phyloP scores from a whole-genome alignment of 2,329 filamentous ascomycete species.

The Triangularia setosa region DNA sequence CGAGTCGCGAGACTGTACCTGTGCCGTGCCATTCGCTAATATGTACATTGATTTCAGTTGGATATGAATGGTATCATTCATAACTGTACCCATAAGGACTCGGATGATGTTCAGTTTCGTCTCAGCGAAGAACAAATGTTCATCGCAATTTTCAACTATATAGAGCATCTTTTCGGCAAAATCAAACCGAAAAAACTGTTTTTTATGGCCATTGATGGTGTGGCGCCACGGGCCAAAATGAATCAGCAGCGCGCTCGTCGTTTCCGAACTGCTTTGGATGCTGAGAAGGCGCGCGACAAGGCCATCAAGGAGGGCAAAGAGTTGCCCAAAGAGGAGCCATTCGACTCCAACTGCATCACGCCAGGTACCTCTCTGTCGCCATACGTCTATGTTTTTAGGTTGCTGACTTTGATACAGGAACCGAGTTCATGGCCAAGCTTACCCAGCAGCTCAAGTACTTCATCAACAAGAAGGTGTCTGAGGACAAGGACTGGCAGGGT shows the following conservation, averaged over 20 bases:
- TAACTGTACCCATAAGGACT: slow-evolving; percentile 97
- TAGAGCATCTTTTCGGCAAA: slow-evolving; percentile 96
- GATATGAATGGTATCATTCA: slow-evolving; percentile 99
- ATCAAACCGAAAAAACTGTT: slow-evolving; percentile 98
- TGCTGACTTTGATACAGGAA: slow-evolving; percentile 43
- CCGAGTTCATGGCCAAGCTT: slow-evolving; percentile 95
- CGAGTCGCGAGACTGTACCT: slow-evolving; percentile 19
- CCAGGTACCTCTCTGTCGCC: slow-evolving; percentile 56
- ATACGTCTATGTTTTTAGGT: not conserved
- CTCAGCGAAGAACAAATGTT: slow-evolving; percentile 99
- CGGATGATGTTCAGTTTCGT: slow-evolving; percentile 84
- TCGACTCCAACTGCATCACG: slow-evolving; percentile 99
- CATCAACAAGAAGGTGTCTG: slow-evolving; percentile 96
- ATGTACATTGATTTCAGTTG: slow-evolving; percentile 45
- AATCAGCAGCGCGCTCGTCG: slow-evolving; percentile 95
- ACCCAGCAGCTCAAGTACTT: slow-evolving; percentile 96
- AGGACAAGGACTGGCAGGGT: slow-evolving; percentile 95
- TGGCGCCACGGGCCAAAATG: slow-evolving; percentile 98
- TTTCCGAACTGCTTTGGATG: slow-evolving; percentile 91
- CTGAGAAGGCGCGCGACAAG: slow-evolving; percentile 85
- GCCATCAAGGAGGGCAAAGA: slow-evolving; percentile 84
- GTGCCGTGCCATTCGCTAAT: slow-evolving; percentile 35
- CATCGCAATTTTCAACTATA: slow-evolving; percentile 99
- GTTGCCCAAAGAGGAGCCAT: slow-evolving; percentile 90
- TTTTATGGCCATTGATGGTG: slow-evolving; percentile 99